Base-by-base conservation (phyloP, 768 basidiomycete species). In the Mycena kentingensis region DNA sequence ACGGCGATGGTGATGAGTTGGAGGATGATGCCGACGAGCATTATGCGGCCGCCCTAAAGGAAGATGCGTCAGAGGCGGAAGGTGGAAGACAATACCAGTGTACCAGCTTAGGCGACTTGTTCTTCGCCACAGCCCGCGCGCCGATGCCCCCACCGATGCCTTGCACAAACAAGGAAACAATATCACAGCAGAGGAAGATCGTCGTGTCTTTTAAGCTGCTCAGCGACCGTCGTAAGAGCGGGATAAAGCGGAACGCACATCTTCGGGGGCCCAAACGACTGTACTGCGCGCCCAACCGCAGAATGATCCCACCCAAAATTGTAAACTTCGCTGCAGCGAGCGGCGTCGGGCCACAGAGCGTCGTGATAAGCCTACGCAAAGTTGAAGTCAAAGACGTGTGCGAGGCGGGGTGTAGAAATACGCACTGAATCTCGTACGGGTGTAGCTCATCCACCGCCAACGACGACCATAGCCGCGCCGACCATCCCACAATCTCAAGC, bases 311-410 rank as follows among this genome's bases (percentile, higher is more conserved):
- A 2, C 82, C 80, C 11, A 86, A 70, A 18, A 83, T 75, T 35
- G 83, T 71, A 62, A 86, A 87, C 57, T 79, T 81, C 12, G 82
- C 81, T 1, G 84, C 83, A 16, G 81, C 67, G 31, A 83, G 65
- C 21, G 81, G 82, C 0, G 81, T 80, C 2, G 84, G 84, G 1
- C 76, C 77, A 35, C 84, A 66, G 59, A 87, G 83, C 3, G 80
- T 78, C 6, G 68, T 66, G 5, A 68, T 67, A n/a, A 82, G 78
- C 62, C 82, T 82, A 35, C 5, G 22, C n/a, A 8, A n/a, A 35
- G 16, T 6, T 8, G 18, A 11, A 44, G 16, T n/a, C 26, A 46
- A 22, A 29, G 28, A 22, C 13, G 4, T 12, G 3, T 24, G 37
- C 3, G 18, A 7, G 5, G 18, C 31, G 38, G 27, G 41, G 16